Conservation (phyloP, 2,329 filamentous ascomycete genomes). For the Leptographium galeiforme region DNA sequence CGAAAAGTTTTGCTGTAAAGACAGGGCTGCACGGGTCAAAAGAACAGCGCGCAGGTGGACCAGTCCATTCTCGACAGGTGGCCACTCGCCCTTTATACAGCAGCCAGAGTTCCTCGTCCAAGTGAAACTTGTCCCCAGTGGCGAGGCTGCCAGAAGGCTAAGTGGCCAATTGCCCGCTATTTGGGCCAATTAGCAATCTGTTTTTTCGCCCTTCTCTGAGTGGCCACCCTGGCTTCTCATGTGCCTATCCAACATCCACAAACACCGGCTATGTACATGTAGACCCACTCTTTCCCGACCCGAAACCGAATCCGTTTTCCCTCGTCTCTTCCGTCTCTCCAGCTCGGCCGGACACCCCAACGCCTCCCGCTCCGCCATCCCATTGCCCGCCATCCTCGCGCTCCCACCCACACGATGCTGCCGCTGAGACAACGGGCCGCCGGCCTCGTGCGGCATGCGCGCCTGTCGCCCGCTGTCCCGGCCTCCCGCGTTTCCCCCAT, state of each 20-base stretch:
- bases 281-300: background rate
- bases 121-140: background rate
- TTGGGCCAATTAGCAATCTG: constrained; percentile 7
- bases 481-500: constrained; percentile 18
- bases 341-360: background rate
- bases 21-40: too few species aligned
- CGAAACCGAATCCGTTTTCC: background rate
- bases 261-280: background rate
- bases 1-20: background rate
- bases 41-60: too few species aligned
- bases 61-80: background rate
- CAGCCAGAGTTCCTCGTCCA: too few species aligned
- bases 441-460: constrained; percentile 23
- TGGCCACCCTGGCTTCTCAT: constrained; percentile 4
- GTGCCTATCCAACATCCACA: background rate
- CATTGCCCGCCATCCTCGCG: background rate
- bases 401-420: constrained; percentile 18
- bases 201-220: constrained; percentile 8
- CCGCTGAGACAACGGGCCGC: constrained; percentile 22
- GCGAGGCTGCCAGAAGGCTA: background rate
- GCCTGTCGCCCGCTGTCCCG: constrained; percentile 15
- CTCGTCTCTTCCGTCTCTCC: background rate
- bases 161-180: constrained; percentile 1
- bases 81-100: background rate
- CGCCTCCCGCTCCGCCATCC: background rate